phyloP scores from a whole-genome alignment of 2,329 filamentous ascomycete genomes.

The Trichophyton mentagrophytes region DNA sequence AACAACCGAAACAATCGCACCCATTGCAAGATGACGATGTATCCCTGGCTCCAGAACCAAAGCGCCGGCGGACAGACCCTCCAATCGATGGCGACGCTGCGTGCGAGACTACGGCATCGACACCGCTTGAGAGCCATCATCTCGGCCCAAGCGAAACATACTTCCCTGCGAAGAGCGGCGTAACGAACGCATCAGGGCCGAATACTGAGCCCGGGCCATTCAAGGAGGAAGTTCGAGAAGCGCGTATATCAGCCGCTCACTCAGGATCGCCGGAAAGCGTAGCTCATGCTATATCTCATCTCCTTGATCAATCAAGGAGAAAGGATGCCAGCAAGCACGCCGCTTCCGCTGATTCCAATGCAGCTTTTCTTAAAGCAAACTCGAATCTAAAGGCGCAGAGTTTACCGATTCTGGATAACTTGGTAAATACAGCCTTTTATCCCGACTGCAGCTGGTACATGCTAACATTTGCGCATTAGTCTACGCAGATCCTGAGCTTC shows the following conservation, averaged over 20 bases:
- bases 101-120: no score
- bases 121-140: not conserved
- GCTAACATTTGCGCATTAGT: constrained; percentile 27
- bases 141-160: not conserved
- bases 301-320: constrained; percentile 33
- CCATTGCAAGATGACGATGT: constrained; percentile 21
- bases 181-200: not conserved
- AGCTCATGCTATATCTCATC: constrained; percentile 29
- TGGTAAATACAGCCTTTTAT: constrained; percentile 32
- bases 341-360: constrained; percentile 18
- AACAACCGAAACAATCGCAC: constrained; percentile 20
- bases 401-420: constrained; percentile 48
- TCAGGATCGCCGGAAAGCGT: constrained; percentile 18
- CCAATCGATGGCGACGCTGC: constrained; percentile 17
- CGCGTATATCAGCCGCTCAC: constrained; percentile 12
- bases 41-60: constrained; percentile 25
- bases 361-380: constrained; percentile 29
- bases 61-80: constrained; percentile 29
- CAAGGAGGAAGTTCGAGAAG: constrained; percentile 13
- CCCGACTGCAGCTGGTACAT: constrained; percentile 5
- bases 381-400: constrained; percentile 45
- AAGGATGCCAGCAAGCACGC: constrained; percentile 27
- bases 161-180: not conserved
- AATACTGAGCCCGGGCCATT: not conserved
- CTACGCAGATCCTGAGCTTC: constrained; percentile 46